Evolutionary conservation across 805 yeast species (phyloP), one percentile per base, ranked within the genome.

Genomic region (Yueomyces sinensis): DNA sequence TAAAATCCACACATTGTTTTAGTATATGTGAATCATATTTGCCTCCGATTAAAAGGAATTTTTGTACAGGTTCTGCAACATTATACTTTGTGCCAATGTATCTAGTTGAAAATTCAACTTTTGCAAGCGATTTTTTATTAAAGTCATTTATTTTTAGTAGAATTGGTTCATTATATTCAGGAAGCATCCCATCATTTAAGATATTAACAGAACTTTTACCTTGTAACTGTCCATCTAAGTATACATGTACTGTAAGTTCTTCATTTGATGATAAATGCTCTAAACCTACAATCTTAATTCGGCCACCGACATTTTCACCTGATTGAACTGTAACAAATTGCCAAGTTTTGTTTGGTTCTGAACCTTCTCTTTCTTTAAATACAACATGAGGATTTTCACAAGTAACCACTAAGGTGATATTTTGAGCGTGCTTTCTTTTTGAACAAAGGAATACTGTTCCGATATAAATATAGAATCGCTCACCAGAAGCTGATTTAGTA

Each of bases 331-430:
- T 74, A 9, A 81, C 68, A 46, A 84, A 81, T 36, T 71, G 73
- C 93, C 93, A 83, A 6, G 54, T 41, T 18, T 61, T 52, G 29
- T 58, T 54, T 9, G 65, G 66, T 13, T 54, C 50, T 47, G 74
- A 82, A 54, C 77, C 77, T 0, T 82, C 68, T 11, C 81, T 83
- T 48, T 74, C 75, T n/a, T 75, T 68, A 50, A 82, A 79, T 4
- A 62, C 56, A 24, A 77, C 59, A 30, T 56, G 44, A 18, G 70
- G 63, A 32, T 70, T 69, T 4, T 74, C 18, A 42, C 55, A 50
- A 51, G 43, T 43, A 42, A 50, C 33, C 34, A 41, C 44, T 18
- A 54, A 43, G 1, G 53, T 38, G 3, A 53, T 34, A 29, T 46
- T 49, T 19, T 43, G 38, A 2, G 52, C 41, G 34, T 52, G 50